Evolutionary conservation across 352 stramenopile species (phyloP).

Genomic region (Globisporangium rhizosaccharum): DNA sequence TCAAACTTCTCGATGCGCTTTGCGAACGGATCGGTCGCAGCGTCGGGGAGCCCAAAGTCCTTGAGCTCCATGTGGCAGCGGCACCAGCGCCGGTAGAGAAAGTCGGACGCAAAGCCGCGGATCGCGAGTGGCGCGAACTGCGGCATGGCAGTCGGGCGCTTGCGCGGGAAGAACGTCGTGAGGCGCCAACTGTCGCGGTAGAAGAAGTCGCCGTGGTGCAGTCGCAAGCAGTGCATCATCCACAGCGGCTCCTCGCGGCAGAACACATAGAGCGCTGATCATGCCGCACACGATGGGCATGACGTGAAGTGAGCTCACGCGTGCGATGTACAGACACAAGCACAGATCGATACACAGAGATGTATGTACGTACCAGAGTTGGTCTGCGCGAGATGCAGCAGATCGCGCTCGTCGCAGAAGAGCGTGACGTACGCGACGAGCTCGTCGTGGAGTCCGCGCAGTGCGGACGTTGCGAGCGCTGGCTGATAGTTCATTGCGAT

Average conservation of each 20-base stretch:
- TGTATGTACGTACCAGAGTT: slow-evolving; percentile 58
- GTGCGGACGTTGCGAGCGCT: slow-evolving; percentile 47
- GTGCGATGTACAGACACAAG: background rate
- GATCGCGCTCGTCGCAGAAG: slow-evolving; percentile 55
- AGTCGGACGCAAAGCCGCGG: slow-evolving; percentile 65
- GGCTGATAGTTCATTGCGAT: slow-evolving; percentile 43
- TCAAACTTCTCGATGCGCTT: slow-evolving; percentile 52
- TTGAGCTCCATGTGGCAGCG: slow-evolving; percentile 73
- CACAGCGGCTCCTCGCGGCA: slow-evolving; percentile 75
- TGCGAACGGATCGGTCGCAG: slow-evolving; percentile 37
- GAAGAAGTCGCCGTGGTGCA: slow-evolving; percentile 63
- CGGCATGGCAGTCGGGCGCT: slow-evolving; percentile 17
- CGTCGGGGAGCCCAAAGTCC: slow-evolving; percentile 39
- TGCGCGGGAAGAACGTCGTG: slow-evolving; percentile 70
- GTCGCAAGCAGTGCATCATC: slow-evolving; percentile 74
- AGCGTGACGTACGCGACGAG: slow-evolving; percentile 74
- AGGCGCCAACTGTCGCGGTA: slow-evolving; percentile 67
- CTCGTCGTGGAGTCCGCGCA: slow-evolving; percentile 68
- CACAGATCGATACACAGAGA: background rate
- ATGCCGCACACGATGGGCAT: background rate
- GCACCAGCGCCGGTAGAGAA: slow-evolving; percentile 83
- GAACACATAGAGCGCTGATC: slow-evolving; percentile 74
- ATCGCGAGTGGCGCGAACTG: slow-evolving; percentile 22
- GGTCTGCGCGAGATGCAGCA: slow-evolving; percentile 56
- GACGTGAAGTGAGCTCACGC: too few species aligned